Conservation (phyloP, 2,329 filamentous ascomycete genomes). For the Leptographium lundbergii region DNA sequence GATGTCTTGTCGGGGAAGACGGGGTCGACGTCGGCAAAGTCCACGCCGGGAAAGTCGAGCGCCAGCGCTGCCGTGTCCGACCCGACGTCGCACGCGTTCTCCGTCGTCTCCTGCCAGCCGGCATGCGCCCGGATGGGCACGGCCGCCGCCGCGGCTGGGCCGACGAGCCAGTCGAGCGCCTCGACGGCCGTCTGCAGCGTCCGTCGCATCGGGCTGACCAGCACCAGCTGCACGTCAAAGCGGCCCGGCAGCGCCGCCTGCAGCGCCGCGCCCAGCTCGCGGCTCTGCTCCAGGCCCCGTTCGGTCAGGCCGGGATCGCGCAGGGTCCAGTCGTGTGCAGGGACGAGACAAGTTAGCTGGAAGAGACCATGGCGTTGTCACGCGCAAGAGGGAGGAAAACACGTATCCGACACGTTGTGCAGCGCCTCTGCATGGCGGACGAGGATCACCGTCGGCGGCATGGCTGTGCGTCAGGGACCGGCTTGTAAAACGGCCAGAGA, state of each 20-base stretch:
- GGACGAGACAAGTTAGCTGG: neutral
- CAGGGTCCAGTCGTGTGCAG: slow-evolving; percentile 31
- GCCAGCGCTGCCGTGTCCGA: slow-evolving; percentile 29
- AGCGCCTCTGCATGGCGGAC: slow-evolving; percentile 74
- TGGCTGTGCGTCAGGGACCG: too few relatives aligned
- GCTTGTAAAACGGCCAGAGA: too few relatives aligned
- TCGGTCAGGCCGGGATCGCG: slow-evolving; percentile 39
- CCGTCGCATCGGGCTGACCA: slow-evolving; percentile 52
- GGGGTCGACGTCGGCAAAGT: slow-evolving; percentile 44
- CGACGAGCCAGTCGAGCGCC: slow-evolving; percentile 45
- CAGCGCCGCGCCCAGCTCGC: slow-evolving; percentile 28
- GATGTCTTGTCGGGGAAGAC: slow-evolving; percentile 51
- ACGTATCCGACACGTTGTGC: slow-evolving; percentile 41
- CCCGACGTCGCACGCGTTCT: slow-evolving; percentile 50
- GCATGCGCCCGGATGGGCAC: slow-evolving; percentile 44
- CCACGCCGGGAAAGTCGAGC: slow-evolving; percentile 39
- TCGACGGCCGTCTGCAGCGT: slow-evolving; percentile 52
- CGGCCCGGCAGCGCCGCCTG: slow-evolving; percentile 26
- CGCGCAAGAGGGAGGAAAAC: neutral
- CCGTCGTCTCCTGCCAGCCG: slow-evolving; percentile 50
- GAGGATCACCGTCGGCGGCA: slow-evolving; percentile 56
- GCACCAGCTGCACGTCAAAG: slow-evolving; percentile 37
- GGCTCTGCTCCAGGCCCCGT: slow-evolving; percentile 36
- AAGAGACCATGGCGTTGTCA: neutral
- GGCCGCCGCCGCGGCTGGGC: slow-evolving; percentile 22